phyloP scores from a whole-genome alignment of 1,139 yeast genomes.

The Wickerhamomyces sp. region DNA sequence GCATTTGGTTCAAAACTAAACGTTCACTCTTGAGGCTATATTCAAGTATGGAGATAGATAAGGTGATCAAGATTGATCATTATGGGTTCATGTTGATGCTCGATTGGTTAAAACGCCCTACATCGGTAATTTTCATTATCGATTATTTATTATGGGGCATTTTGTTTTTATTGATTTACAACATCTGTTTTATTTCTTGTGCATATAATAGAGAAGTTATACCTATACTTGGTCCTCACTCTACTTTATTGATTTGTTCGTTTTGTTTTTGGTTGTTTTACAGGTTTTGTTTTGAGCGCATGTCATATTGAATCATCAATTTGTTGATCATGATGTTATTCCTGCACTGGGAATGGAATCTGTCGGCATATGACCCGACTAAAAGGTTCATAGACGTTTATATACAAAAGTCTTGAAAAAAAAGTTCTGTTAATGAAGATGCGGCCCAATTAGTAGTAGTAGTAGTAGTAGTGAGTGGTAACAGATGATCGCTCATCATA shows the following conservation, averaged over 20 bases:
- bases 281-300: no score
- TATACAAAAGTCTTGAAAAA: no score
- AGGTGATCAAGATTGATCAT: not conserved
- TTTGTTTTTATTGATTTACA: slow-evolving; percentile 14
- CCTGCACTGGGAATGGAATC: no score
- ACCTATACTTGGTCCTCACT: not conserved
- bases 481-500: no score
- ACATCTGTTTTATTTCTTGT: not conserved
- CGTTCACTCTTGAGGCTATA: not conserved
- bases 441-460: no score
- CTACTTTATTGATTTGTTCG: slow-evolving; percentile 1
- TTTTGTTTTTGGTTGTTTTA: not conserved
- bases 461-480: no score
- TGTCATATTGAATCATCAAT: no score
- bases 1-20: not conserved
- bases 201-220: not conserved
- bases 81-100: not conserved
- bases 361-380: no score
- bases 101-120: slow-evolving; percentile 2
- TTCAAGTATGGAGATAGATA: not conserved
- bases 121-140: slow-evolving; percentile 10
- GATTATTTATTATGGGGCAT: slow-evolving; percentile 17
- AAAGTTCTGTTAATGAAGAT: no score
- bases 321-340: no score
- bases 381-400: no score